phyloP scores from a whole-genome alignment of 495 filamentous ascomycete species.

The Thermochaetoides thermophila region DNA sequence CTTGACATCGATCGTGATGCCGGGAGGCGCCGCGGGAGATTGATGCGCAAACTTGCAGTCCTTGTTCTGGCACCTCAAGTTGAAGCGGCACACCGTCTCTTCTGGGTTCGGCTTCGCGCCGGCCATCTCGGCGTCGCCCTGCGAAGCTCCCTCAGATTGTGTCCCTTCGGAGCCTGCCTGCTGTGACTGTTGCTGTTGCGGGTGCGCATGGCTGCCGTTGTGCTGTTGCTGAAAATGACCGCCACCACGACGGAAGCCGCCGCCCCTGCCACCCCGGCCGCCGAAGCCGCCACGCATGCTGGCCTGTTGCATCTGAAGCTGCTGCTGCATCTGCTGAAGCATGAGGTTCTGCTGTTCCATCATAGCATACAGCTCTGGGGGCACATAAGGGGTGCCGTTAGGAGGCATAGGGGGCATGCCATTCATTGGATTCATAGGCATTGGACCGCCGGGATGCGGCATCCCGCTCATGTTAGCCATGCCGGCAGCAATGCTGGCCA shows the following conservation, averaged over 20 bases:
- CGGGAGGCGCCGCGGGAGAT: constrained; percentile 78
- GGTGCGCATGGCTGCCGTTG: constrained; percentile 16
- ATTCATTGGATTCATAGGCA: constrained; percentile 23
- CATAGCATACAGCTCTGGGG: constrained; percentile 69
- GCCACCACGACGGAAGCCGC: constrained; percentile 21
- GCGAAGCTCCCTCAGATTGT: constrained; percentile 15
- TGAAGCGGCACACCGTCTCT: constrained; percentile 68
- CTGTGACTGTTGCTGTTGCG: constrained; percentile 12
- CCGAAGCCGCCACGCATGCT: constrained; percentile 14
- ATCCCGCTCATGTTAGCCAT: constrained; percentile 26
- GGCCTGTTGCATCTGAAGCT: constrained; percentile 48
- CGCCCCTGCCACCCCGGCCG: constrained; percentile 44
- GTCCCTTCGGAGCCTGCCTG: constrained; percentile 8
- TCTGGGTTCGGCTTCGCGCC: constrained; percentile 37
- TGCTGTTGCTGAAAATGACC: constrained; percentile 22
- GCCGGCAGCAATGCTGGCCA: constrained; percentile 28
- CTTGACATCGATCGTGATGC: constrained; percentile 53
- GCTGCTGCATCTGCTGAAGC: constrained; percentile 50
- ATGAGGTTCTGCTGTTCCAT: constrained; percentile 82
- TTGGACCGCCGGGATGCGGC: constrained; percentile 22
- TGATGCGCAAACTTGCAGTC: constrained; percentile 92
- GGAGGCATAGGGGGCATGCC: constrained; percentile 15
- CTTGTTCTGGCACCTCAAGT: constrained; percentile 69
- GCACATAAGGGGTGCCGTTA: constrained; percentile 26
- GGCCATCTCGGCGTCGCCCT: constrained; percentile 37